phyloP scores from a whole-genome alignment of 78 protist species.

The slime mould (Dictyostelium discoideum) region DNA sequence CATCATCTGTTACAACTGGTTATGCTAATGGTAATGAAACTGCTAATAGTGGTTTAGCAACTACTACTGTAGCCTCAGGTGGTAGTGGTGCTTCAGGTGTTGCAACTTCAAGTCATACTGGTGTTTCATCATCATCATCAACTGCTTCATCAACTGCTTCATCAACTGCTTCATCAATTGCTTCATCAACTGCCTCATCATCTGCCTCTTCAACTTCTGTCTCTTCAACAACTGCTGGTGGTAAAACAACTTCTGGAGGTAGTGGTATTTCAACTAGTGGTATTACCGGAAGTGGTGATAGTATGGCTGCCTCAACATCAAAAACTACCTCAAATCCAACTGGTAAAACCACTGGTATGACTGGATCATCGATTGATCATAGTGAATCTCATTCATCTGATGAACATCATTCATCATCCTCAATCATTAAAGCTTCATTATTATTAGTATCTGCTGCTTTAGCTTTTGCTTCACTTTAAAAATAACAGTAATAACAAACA shows the following conservation, averaged over 20 bases:
- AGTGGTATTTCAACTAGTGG: neutral
- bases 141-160: too few relatives aligned
- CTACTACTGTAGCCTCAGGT: neutral
- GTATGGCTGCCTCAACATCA: neutral
- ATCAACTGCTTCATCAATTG: neutral
- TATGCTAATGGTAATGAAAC: neutral
- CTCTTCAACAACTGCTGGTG: neutral
- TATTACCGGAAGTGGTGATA: neutral
- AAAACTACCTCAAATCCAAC: slow-evolving; percentile 6
- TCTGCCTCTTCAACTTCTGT: neutral
- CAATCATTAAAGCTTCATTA: neutral
- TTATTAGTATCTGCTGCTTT: slow-evolving; percentile 2
- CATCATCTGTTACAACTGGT: neutral
- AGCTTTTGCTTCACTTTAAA: neutral
- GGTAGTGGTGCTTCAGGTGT: neutral
- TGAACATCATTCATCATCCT: neutral
- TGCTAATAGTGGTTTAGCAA: neutral
- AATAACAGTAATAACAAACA: neutral
- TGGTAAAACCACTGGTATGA: neutral
- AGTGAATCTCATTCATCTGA: neutral
- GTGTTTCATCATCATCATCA: neutral
- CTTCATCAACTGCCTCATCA: neutral
- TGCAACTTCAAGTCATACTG: too few relatives aligned
- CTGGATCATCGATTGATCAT: neutral
- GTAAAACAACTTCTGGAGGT: neutral